Base-by-base conservation (phyloP, 2,329 filamentous ascomycete species). In the Taxawa tesnikishii region DNA sequence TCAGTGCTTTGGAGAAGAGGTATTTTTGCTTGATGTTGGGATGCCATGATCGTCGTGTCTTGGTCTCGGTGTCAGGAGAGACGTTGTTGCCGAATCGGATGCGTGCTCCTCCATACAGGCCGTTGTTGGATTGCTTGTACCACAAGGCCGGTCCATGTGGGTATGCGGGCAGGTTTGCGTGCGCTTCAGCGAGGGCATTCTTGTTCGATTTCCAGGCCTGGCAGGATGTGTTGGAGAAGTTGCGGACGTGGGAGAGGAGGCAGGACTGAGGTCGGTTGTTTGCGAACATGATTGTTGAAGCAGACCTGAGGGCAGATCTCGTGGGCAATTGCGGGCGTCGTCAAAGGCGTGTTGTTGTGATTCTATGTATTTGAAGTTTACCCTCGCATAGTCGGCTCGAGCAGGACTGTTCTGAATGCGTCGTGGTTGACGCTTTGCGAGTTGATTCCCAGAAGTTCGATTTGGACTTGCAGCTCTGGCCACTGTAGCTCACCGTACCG, bases 71-170 rank as follows among this genome's bases (percentile, higher is more conserved):
- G 46, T 75, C 68, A 44, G 70, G 63, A 27, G 74, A 75, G 31
- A 88, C 75, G 44, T 73, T 79, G 70, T 88, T 85, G 53, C 83
- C 83, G 57, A 80, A 84, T 31, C 75, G 80, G 51, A 87, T 79
- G 48, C 73, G 73, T 41, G 73, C 64, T 25, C 59, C 59, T 45
- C 78, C 83, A 41, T 56, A 56, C 11, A 56, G 49, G 18, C 54
- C 54, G 15, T 41, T 67, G 63, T 85, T 83, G 45, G 78, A 76
- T 58, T 90, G 83, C 61, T 88, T 87, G 68, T 82, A 90, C 43
- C 76, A 62, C 40, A 54, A 63, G 35, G 77, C 71, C 33, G 71
- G 68, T 29, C 81, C 81, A 58, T 82, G 78, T 1, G 83, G 83
- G 55, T 90, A 90, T 30, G 53, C 44, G 14, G 64, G 65, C 7